Base-by-base conservation (phyloP, 2,329 filamentous ascomycete genomes). In the Aspergillus quadricinctus region DNA sequence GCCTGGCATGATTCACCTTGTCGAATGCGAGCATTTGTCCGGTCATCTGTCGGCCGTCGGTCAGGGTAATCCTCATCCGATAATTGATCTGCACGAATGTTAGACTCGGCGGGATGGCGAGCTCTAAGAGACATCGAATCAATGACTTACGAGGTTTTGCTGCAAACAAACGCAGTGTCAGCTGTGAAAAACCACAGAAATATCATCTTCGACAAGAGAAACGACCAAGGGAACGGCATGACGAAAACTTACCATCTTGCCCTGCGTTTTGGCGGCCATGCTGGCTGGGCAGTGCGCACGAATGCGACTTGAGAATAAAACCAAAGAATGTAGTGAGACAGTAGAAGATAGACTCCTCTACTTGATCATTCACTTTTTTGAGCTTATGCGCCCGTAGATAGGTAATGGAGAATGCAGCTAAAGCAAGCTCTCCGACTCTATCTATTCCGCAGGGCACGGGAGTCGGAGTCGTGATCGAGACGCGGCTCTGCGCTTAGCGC, bases 11-110 rank as follows among this genome's bases (percentile, higher is more conserved):
- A 27, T 14, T 46, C 21, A 93, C 91, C 85, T 97, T 97, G 77
- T 99, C 94, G 71, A 97, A 99, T 54, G 94, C 94, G 66, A 99
- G 85, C 90, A 99, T 96, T 77, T 97, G 92, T 60, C 92, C 94
- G 43, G 92, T 92, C 87, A 99, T 95, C 76, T 97, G 91, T 71
- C 94, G 88, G 63, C 91, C 91, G 79, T 99, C 94, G 72, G 90
- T 91, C 75, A 99, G 83, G 55, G 92, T 97, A 63, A 97, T 88
- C 73, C 93, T 88, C 92, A 99, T 97, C 78, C 93, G 91, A 83
- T 96, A 97, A 81, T 99, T 97, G 83, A 99, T 96, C 94, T 97
- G 55, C 41, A 53, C 10, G 57, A 5, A 53, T 8, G 90, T 97
- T 66, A 71, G 64, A 57, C 19, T 49, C 29, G 48, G 10, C 5